These are phyloP conservation scores for Botrytis aclada DNA, from an alignment of 2,329 filamentous ascomycete species.

Conservation along the genomic window DNA sequence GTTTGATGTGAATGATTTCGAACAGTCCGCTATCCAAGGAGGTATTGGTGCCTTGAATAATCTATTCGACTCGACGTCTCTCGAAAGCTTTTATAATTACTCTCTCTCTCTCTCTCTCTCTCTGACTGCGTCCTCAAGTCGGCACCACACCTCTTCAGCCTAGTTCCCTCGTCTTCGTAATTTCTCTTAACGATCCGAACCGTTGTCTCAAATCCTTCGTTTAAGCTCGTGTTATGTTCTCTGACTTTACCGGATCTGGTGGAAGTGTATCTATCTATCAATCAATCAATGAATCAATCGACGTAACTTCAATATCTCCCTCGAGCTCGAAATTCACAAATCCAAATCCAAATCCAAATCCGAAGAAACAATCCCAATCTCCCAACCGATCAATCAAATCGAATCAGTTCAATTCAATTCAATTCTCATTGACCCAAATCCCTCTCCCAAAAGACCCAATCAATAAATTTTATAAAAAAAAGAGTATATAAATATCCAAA, in stretches of 20 bases:
- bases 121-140: background rate
- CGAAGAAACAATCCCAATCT: background rate
- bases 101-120: background rate
- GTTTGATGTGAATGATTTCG: background rate
- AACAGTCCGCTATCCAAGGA: background rate
- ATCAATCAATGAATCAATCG: background rate
- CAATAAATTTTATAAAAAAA: background rate
- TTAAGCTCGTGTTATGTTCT: background rate
- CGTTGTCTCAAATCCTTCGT: background rate
- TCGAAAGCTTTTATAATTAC: background rate
- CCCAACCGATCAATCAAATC: background rate
- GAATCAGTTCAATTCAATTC: background rate
- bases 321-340: background rate
- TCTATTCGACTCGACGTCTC: background rate
- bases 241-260: background rate
- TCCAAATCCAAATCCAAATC: background rate
- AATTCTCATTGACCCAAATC: background rate
- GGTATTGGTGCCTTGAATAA: background rate
- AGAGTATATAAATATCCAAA: background rate
- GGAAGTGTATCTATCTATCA: background rate
- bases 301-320: background rate
- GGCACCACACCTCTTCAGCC: background rate
- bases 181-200: background rate
- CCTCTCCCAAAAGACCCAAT: background rate
- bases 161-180: background rate